phyloP scores from a whole-genome alignment of 768 basidiomycete species.

The Suillus decipiens region DNA sequence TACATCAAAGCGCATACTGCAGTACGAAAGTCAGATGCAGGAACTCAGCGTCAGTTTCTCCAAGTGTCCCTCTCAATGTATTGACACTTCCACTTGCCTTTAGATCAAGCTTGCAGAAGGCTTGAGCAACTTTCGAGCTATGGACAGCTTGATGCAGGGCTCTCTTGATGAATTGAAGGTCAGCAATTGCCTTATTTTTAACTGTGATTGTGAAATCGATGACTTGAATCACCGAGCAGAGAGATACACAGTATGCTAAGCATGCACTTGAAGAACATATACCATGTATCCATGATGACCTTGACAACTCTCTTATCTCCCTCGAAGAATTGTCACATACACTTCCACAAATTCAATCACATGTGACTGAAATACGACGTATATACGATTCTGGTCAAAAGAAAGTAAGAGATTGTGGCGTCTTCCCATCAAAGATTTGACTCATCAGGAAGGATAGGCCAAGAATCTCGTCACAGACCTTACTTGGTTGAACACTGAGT shows the following conservation, averaged over 20 bases:
- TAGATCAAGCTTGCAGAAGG: slow-evolving; percentile 69
- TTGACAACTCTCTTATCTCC: slow-evolving; percentile 60
- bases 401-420: slow-evolving; percentile 46
- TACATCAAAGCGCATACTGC: slow-evolving; percentile 46
- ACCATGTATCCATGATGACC: slow-evolving; percentile 59
- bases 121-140: slow-evolving; percentile 72
- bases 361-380: slow-evolving; percentile 60
- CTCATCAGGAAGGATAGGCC: slow-evolving; percentile 46
- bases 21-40: slow-evolving; percentile 60
- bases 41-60: slow-evolving; percentile 51
- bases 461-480: slow-evolving; percentile 62
- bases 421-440: slow-evolving; percentile 7
- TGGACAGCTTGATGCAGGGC: slow-evolving; percentile 69
- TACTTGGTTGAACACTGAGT: slow-evolving; percentile 76
- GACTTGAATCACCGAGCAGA: slow-evolving; percentile 35
- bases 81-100: slow-evolving; percentile 3
- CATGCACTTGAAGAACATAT: slow-evolving; percentile 59
- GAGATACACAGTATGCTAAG: slow-evolving; percentile 59
- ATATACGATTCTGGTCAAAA: slow-evolving; percentile 72
- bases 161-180: slow-evolving; percentile 64
- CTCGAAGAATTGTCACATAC: slow-evolving; percentile 57
- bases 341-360: slow-evolving; percentile 61
- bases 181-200: slow-evolving; percentile 17
- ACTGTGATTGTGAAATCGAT: background rate
- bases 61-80: no score